Base-by-base conservation (phyloP, 2,329 filamentous ascomycete species). In the Drechslerella dactyloides region DNA sequence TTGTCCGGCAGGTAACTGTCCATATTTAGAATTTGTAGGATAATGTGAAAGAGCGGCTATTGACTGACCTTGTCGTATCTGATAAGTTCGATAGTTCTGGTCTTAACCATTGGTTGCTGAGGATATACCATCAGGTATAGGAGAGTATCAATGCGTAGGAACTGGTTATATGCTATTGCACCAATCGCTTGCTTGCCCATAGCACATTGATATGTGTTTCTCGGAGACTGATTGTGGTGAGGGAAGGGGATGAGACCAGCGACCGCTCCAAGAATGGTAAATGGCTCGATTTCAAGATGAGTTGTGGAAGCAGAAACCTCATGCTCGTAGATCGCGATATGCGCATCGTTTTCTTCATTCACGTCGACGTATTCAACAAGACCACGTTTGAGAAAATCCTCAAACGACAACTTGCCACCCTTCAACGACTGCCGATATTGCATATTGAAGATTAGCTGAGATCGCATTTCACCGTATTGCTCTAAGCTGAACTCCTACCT, bases 181-280 rank as follows among this genome's bases (percentile, higher is more conserved):
- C 94, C 94, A 79, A 99, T 97, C 42, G 94, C 94, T 89, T 99
- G 94, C 82, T 99, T 99, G 85, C 94, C 94, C 94, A 99, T 99
- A 81, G 94, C 94, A 82, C 93, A 97, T 84, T 97, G 93, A 78
- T 99, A 99, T 0, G 94, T 99, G 79, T 99, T 99, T 84, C 94
- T 86, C 8, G 94, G 94, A 15, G 96, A 99, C 80, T 99, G 94
- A 80, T 99, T 99, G 83, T 99, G 94, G 79, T 99, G 94, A 7
- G 94, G 94, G 78, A 97, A 99, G 2, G 94, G 94, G 79, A 99
- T 99, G 40, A 99, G 84, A 48, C 94, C 94, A 42, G 94, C 94
- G 24, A 99, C 94, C 52, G 94, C 94, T 24, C 94, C 94, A 13
- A 99, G 85, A 55, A 99, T 89, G 1, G 94, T 99, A 78, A 99